Percentiles rank a stretch among this genome's conserved stretches.
Conservation (phyloP, 495 filamentous ascomycete species). For the Aspergillus coremiiformis region DNA sequence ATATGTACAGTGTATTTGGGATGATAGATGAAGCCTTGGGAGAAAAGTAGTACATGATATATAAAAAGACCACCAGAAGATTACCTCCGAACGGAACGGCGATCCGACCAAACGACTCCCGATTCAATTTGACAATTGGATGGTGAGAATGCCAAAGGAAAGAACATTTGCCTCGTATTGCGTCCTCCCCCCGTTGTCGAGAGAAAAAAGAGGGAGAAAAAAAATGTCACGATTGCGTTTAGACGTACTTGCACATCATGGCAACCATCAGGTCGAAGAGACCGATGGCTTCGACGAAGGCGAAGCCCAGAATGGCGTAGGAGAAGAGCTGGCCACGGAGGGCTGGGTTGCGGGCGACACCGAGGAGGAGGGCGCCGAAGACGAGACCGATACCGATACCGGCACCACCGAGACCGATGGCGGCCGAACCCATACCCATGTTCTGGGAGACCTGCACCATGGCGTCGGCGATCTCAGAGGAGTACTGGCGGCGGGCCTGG, state of each 20-base stretch:
- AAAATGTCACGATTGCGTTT: no score
- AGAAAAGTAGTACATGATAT: conserved; percentile 25
- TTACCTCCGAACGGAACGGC: conserved; percentile 14
- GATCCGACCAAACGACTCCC: not conserved
- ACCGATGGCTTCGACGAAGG: conserved; percentile 90
- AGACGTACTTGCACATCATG: conserved; percentile 70
- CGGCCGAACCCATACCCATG: conserved; percentile 76
- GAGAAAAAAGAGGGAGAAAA: no score
- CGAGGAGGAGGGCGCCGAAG: conserved; percentile 77
- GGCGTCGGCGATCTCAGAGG: conserved; percentile 73
- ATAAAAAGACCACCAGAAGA: conserved; percentile 26
- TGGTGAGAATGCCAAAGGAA: not conserved
- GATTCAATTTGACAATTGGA: not conserved
- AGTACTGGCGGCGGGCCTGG: conserved; percentile 62
- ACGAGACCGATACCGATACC: conserved; percentile 91
- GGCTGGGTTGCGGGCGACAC: conserved; percentile 81
- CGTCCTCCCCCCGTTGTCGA: no score
- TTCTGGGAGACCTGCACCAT: conserved; percentile 85
- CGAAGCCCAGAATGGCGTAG: conserved; percentile 89
- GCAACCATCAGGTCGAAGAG: conserved; percentile 91
- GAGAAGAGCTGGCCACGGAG: conserved; percentile 88
- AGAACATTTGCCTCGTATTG: not conserved
- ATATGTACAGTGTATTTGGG: conserved; percentile 39
- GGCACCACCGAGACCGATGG: conserved; percentile 84
- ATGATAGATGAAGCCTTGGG: conserved; percentile 16